A percentile compares a stretch with the other conserved stretches of the same genome.
These are phyloP conservation scores for Castanea mollissima DNA, from an alignment of 306 rosid species.

Conservation along the genomic window DNA sequence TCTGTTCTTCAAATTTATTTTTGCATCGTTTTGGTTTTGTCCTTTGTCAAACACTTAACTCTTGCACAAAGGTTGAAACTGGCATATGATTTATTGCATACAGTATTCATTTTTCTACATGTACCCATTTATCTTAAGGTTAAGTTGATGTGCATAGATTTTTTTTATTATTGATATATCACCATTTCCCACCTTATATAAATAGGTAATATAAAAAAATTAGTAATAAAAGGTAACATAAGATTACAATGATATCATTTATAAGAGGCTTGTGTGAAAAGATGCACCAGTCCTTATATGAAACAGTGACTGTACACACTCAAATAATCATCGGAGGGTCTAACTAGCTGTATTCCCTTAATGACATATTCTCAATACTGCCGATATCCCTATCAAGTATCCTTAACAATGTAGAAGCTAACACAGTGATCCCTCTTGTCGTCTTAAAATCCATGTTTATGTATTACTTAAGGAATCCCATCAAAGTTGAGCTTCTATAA, in stretches of 20 bases:
- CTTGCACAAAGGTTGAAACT: too few relatives aligned
- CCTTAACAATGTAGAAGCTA: neutral
- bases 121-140: neutral
- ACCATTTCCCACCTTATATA: neutral
- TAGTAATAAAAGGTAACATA: neutral
- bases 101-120: neutral
- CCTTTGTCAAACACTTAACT: too few relatives aligned
- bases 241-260: neutral
- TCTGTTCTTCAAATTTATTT: too few relatives aligned
- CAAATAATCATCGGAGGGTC: too few relatives aligned
- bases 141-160: neutral
- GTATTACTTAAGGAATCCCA: neutral
- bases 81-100: neutral
- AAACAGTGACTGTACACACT: too few relatives aligned
- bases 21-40: too few relatives aligned
- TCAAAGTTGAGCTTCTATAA: neutral
- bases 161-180: neutral
- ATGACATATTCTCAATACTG: neutral
- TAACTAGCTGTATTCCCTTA: neutral
- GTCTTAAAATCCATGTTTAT: neutral
- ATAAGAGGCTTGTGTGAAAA: neutral
- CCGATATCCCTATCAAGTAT: neutral
- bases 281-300: neutral
- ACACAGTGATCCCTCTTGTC: neutral
- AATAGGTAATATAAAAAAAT: neutral